phyloP scores from a whole-genome alignment of 2,329 filamentous ascomycete genomes.

The Scolecobasidium constrictum region DNA sequence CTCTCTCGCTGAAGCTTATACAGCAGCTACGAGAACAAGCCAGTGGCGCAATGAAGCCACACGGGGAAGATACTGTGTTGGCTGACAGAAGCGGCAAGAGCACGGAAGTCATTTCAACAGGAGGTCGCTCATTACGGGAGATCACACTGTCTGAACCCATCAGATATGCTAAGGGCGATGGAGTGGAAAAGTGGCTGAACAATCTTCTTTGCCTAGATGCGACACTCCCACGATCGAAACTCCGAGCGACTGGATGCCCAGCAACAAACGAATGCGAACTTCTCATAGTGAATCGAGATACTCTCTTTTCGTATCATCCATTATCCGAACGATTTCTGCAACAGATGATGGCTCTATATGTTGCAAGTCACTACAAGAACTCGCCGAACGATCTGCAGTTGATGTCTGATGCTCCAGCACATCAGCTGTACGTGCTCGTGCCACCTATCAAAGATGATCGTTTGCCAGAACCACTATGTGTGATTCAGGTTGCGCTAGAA shows the following conservation, averaged over 20 bases:
- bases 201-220: constrained; percentile 87
- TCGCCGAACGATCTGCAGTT: constrained; percentile 95
- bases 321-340: constrained; percentile 96
- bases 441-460: constrained; percentile 58
- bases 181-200: constrained; percentile 95
- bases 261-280: constrained; percentile 88
- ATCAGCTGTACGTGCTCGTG: constrained; percentile 90
- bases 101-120: constrained; percentile 22
- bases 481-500: constrained; percentile 89
- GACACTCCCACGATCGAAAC: constrained; percentile 67
- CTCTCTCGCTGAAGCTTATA: constrained; percentile 89
- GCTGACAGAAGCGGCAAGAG: constrained; percentile 68
- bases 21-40: constrained; percentile 95
- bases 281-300: constrained; percentile 90
- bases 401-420: constrained; percentile 94
- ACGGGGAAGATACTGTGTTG: constrained; percentile 49
- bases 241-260: constrained; percentile 66
- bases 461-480: constrained; percentile 85
- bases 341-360: constrained; percentile 96
- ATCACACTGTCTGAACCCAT: constrained; percentile 92
- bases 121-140: constrained; percentile 75
- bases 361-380: constrained; percentile 97
- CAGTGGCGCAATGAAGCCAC: constrained; percentile 46
- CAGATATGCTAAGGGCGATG: constrained; percentile 80
- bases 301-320: constrained; percentile 93